phyloP scores from a whole-genome alignment of 116 monocot species.

The Iris pallida region DNA sequence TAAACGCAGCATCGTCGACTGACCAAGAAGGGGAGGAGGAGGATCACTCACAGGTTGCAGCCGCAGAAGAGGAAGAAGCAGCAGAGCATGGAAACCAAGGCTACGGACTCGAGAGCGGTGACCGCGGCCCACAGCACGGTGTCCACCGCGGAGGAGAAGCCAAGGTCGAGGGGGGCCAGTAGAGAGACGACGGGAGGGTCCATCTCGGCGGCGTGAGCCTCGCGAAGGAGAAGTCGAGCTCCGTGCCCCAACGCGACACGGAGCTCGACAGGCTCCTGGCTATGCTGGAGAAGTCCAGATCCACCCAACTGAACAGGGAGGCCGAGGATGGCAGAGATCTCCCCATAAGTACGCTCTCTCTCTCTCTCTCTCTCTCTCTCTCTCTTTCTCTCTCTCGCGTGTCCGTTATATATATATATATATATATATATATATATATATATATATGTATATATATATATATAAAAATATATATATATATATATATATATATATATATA shows the following conservation, averaged over 20 bases:
- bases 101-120: slow-evolving; percentile 3
- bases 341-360: background rate
- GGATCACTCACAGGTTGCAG: background rate
- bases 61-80: slow-evolving; percentile 6
- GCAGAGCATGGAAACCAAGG: slow-evolving; percentile 3
- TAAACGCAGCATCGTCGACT: too few relatives aligned
- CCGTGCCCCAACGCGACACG: background rate
- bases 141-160: background rate
- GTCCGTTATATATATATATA: too few relatives aligned
- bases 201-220: background rate
- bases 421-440: too few relatives aligned
- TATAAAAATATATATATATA: too few relatives aligned
- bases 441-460: too few relatives aligned
- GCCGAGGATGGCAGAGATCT: background rate
- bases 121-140: slow-evolving; percentile 1
- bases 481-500: too few relatives aligned
- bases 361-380: background rate
- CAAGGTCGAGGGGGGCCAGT: background rate
- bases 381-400: background rate
- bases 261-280: background rate
- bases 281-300: background rate
- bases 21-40: too few relatives aligned
- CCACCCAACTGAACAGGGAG: background rate
- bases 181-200: background rate
- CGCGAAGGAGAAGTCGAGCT: background rate